Evolutionary conservation across 805 yeast genomes (phyloP), one percentile per base, ranked within the genome.

Genomic region (Wickerhamomyces ciferrii): DNA sequence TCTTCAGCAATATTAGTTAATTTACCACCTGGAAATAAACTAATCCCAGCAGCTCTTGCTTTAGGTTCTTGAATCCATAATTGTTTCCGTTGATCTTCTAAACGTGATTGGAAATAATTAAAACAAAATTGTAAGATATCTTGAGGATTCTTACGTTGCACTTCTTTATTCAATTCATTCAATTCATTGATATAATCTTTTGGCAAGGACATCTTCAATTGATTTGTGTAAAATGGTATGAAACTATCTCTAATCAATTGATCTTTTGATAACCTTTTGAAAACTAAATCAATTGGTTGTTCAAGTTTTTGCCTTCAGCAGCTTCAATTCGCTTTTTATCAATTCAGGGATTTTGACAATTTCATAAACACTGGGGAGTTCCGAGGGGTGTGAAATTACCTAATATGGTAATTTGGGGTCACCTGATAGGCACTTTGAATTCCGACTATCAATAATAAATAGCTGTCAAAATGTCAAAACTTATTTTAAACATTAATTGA

Each of bases 101-200:
- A 67, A 48, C 83, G 77, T 42, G 71, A 62, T 58, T 76, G 77
- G 69, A 87, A 87, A 64, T 83, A 84, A 63, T 81, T 77, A 46
- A 87, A 84, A 57, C 91, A 83, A 66, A 85, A 87, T 59, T 86
- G 90, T 48, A 87, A 62, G 13, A 86, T 69, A 58, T 86, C 92
- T 14, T 70, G 59, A 1, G 96, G 95, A 54, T 82, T 77, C 43
- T 73, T 69, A 39, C 62, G 61, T 41, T 69, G 68, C 44, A 79
- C 62, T 58, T 81, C 85, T 58, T 72, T 75, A 62, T 81, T 83
- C 60, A 84, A 79, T 51, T 73, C 79, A 55, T 76, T 75, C 62
- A 85, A 71, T 63, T 83, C 91, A 46, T 75, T 76, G 43, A 65
- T 53, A 49, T 68, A 69, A 14, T 68, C 68, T 41, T 53, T 52